Base-by-base conservation (phyloP, 768 basidiomycete genomes). In the Hydnomerulius pinastri region DNA sequence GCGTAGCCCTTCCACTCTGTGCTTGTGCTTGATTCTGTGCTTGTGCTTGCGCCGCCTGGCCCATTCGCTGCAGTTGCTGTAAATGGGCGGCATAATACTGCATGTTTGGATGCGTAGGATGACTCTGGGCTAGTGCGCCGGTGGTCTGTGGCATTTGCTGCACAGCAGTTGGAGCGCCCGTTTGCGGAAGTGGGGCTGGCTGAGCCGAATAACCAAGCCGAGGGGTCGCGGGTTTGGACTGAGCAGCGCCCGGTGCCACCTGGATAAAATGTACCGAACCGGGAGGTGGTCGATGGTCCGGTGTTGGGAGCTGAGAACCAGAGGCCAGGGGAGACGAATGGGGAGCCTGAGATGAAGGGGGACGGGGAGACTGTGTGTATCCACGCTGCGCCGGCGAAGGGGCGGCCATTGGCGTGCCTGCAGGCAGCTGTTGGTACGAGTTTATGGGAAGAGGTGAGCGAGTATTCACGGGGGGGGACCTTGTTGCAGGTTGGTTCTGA, bases 311-410 rank as follows among this genome's bases (percentile, higher is more conserved):
- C 24, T 68, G 67, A 8, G 61, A 64, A 43, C 69, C 67, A 1
- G 58, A 20, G 4, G 54, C 58, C 2, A 60, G 67, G 42, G 67
- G 67, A 12, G 67, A 68, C 23, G 67, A 70, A 48, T 57, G 66
- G 17, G 51, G 56, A 13, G 67, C 41, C 54, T 68, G 67, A 6
- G 67, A 67, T 32, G 67, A 69, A 13, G 64, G 61, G 24, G 66
- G 67, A 21, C 68, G 69, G 30, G 67, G 67, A 21, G 67, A 70
- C 42, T 69, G 67, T 35, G 67, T 68, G 55, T 70, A 68, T 15
- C 64, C 64, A 30, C 69, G 64, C 36, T 62, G 67, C 24, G 67
- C 67, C 38, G 67, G 67, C 18, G 67, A 70, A 40, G 53, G 36
- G 6, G 56, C 39, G 33, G 62, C 25, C n/a, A 58, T 62, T 4